phyloP scores from a whole-genome alignment of 1,139 yeast species.

The Yamadazyma sp. region DNA sequence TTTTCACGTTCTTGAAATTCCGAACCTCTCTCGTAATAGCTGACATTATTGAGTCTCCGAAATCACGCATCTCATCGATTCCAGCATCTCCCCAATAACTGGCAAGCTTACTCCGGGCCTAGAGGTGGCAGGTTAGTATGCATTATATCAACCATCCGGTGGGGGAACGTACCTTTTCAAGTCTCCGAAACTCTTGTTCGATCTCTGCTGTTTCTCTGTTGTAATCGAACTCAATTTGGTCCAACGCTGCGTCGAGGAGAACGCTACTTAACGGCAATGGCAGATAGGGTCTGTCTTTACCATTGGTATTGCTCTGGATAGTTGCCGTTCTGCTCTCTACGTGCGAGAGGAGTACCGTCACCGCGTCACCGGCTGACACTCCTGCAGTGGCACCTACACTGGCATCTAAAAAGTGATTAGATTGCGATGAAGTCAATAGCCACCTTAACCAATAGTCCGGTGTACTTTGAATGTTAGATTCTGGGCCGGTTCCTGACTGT shows the following conservation, averaged over 20 bases:
- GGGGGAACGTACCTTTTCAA: background rate
- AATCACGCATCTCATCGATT: background rate
- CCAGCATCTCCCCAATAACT: background rate
- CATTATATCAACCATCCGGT: background rate
- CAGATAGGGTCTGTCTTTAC: no score
- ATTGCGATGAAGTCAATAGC: background rate
- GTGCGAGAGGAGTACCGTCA: background rate
- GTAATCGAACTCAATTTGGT: background rate
- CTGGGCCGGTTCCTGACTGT: no score
- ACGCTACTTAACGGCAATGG: background rate
- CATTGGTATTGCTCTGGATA: no score
- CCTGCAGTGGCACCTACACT: background rate
- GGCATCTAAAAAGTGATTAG: background rate
- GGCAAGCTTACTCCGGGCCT: background rate
- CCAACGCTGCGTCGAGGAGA: background rate
- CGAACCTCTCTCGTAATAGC: background rate
- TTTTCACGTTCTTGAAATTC: background rate
- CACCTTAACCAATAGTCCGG: background rate
- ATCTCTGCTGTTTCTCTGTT: background rate
- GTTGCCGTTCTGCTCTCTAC: background rate
- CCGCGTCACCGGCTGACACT: no score
- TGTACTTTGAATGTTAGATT: no score
- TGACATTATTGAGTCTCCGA: background rate
- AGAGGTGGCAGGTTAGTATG: background rate
- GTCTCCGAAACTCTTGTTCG: background rate